phyloP scores from a whole-genome alignment of 352 stramenopile species.

The Lagenidium sp. region DNA sequence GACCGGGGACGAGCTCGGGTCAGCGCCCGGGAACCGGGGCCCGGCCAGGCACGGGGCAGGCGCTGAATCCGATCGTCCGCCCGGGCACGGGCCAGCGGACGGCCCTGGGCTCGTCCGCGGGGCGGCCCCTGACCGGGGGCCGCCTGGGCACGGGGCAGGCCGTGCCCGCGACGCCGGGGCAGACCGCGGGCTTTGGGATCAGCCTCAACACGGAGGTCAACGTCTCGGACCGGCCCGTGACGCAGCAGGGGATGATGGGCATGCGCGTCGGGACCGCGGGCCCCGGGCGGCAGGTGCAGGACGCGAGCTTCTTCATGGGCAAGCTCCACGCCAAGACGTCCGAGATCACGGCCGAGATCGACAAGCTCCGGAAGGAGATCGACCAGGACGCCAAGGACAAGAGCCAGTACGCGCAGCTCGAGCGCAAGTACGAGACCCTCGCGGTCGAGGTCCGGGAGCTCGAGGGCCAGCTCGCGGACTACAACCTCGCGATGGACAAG shows the following conservation, averaged over 20 bases:
- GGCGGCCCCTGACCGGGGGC: constrained; percentile 35
- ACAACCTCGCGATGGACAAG: constrained; percentile 93
- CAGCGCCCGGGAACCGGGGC: constrained; percentile 42
- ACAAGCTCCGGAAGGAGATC: constrained; percentile 72
- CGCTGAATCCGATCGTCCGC: constrained; percentile 48
- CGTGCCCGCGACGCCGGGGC: constrained; percentile 46
- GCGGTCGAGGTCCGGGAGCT: constrained; percentile 64
- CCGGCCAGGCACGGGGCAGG: constrained; percentile 50
- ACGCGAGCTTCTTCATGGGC: constrained; percentile 86
- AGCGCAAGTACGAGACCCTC: constrained; percentile 70
- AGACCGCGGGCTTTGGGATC: constrained; percentile 60
- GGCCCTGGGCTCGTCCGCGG: constrained; percentile 34
- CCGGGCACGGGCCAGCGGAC: constrained; percentile 45
- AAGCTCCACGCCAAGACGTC: constrained; percentile 87
- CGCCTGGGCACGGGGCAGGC: constrained; percentile 46
- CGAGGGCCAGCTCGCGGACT: constrained; percentile 90
- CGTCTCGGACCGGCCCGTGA: constrained; percentile 88
- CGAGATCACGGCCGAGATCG: constrained; percentile 79
- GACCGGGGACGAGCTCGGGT: constrained; percentile 43
- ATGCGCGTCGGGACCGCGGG: constrained; percentile 77
- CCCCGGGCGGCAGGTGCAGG: constrained; percentile 75
- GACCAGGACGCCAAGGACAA: constrained; percentile 85
- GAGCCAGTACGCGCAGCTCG: constrained; percentile 81
- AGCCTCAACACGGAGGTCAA: constrained; percentile 89
- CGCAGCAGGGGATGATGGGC: constrained; percentile 89